These are phyloP conservation scores for Dactylonectria estremocensis DNA, from an alignment of 2,329 filamentous ascomycete genomes.

Conservation along the genomic window DNA sequence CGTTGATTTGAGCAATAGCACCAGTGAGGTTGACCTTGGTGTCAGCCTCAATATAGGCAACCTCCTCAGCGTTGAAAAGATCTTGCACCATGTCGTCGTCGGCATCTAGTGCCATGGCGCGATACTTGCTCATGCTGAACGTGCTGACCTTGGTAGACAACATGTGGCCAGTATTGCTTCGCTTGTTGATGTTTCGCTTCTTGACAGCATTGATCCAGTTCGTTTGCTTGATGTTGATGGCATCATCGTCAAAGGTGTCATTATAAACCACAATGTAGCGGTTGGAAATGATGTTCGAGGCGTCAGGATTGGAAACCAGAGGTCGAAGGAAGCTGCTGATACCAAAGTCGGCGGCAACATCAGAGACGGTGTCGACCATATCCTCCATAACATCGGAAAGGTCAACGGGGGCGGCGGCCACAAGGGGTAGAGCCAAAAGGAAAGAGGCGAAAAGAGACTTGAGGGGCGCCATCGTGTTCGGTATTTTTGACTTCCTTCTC, in stretches of 20 bases:
- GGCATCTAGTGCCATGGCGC: conserved; percentile 67
- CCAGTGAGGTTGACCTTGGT: conserved; percentile 61
- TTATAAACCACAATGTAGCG: conserved; percentile 78
- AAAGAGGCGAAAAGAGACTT: conserved; percentile 45
- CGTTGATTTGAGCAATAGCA: conserved; percentile 66
- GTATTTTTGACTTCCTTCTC: conserved; percentile 30
- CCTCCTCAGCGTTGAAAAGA: conserved; percentile 64
- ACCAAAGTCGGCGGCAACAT: conserved; percentile 31
- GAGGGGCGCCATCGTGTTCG: conserved; percentile 47
- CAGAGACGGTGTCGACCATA: conserved; percentile 33
- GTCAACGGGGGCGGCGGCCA: conserved; percentile 46
- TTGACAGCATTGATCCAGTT: conserved; percentile 64
- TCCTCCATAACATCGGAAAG: conserved; percentile 35
- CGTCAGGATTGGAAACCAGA: conserved; percentile 65
- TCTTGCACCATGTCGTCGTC: conserved; percentile 65
- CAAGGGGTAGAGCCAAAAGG: conserved; percentile 47
- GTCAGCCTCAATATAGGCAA: conserved; percentile 70
- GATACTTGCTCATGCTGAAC: conserved; percentile 66
- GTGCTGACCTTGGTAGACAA: conserved; percentile 64
- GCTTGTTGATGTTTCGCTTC: conserved; percentile 71
- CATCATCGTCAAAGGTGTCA: conserved; percentile 63
- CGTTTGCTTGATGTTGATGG: conserved; percentile 65
- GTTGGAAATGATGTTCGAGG: conserved; percentile 66
- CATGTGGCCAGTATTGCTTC: conserved; percentile 61
- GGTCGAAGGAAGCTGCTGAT: conserved; percentile 52